Percentiles rank a stretch among this genome's conserved stretches.
Conservation (phyloP, 768 basidiomycete genomes). For the Rhodotorula paludigena region DNA sequence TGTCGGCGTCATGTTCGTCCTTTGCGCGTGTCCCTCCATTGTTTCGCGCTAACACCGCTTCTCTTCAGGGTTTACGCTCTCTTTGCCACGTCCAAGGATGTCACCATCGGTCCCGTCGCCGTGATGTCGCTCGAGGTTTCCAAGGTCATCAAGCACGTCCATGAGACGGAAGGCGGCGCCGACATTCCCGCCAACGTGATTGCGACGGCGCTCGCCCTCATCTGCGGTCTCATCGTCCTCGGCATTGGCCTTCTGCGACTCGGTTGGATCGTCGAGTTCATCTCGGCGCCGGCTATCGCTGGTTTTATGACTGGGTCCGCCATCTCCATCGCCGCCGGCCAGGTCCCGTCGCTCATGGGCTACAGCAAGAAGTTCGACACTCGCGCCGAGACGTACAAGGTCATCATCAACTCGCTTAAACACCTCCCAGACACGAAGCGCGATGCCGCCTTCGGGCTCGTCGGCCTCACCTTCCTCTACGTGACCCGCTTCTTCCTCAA, state of each 20-base stretch:
- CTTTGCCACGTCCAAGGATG: constrained; percentile 66
- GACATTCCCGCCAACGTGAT: constrained; percentile 61
- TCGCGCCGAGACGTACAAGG: constrained; percentile 72
- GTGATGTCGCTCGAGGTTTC: constrained; percentile 85
- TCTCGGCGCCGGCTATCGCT: constrained; percentile 63
- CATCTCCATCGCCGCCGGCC: constrained; percentile 53
- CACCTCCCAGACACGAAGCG: constrained; percentile 57
- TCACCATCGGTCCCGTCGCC: constrained; percentile 98
- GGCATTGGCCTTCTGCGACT: constrained; percentile 80
- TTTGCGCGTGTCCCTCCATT: too few relatives aligned
- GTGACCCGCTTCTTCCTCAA: constrained; percentile 60
- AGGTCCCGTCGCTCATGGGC: constrained; percentile 80
- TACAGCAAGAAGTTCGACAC: constrained; percentile 53
- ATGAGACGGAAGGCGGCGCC: constrained; percentile 12
- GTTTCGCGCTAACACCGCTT: constrained; percentile 55
- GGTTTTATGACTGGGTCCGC: constrained; percentile 96
- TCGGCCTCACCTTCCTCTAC: constrained; percentile 55
- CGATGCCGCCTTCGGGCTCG: constrained; percentile 79
- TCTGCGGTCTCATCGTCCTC: constrained; percentile 85
- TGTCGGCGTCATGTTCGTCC: constrained; percentile 61
- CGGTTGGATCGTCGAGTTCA: constrained; percentile 71
- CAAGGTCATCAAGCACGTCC: constrained; percentile 33
- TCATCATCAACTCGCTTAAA: constrained; percentile 90
- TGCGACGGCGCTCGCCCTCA: constrained; percentile 74
- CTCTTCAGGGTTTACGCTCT: constrained; percentile 80